Evolutionary conservation across 2,329 filamentous ascomycete genomes (phyloP), one percentile per base, ranked within the genome.

Genomic region (Fusarium dlaminii): DNA sequence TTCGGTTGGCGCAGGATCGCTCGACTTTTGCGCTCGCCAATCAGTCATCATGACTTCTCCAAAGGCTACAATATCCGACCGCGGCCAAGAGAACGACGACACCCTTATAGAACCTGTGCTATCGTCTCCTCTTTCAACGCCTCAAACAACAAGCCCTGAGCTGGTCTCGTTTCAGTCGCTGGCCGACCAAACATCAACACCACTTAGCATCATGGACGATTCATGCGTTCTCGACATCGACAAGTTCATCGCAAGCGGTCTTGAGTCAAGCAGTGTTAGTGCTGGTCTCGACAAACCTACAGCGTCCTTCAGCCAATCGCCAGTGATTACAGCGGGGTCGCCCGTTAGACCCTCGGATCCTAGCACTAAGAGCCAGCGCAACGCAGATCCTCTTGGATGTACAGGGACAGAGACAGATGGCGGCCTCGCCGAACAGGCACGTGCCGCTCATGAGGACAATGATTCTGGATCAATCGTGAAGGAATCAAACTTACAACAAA

Each of bases 161-260:
- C 77, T 77, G 60, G 73, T 72, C 62, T 77, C 75, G 14, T 77
- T 80, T 54, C 74, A 75, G 68, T 79, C 78, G 65, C 75, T 80
- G 66, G 77, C 74, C 74, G 77, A 80, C 58, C 77, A 77, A 57
- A 79, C 63, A 43, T 70, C 71, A 58, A 80, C 79, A 64, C 79
- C 79, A 43, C 68, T 80, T 52, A 80, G 79, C 55, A 75, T 79
- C 57, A 70, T 80, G 57, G 74, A 79, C 66, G 79, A 80, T 64
- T 78, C 77, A 60, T 78, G 67, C 56, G 73, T 68, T 46, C 48
- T 66, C 40, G 72, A 68, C 24, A 45, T 57, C 40, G 42, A 64
- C 60, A 60, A 65, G 56, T 63, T 52, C 39, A 75, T 66, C 43
- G 57, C 62, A 42, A 58, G 36, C 52, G 60, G 57, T 54, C 57